Conservation (phyloP, 108 stramenopile genomes). For the Epipyxis sp. region DNA sequence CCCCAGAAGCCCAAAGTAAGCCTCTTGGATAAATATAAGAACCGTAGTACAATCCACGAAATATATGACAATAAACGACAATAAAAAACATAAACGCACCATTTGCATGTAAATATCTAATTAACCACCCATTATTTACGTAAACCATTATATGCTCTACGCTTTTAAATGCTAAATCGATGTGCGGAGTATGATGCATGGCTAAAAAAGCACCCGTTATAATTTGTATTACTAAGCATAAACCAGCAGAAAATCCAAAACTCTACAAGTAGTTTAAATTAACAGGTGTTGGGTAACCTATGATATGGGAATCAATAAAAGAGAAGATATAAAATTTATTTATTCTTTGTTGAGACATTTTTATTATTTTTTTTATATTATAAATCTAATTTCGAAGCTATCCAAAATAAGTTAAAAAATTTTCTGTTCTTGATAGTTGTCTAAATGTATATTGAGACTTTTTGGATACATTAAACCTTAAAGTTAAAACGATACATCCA, state of each 20-base stretch:
- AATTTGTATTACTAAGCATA: constrained; percentile 58
- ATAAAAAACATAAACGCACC: constrained; percentile 44
- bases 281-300: constrained; percentile 59
- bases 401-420: not conserved
- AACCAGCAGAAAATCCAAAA: constrained; percentile 56
- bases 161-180: constrained; percentile 40
- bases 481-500: constrained; percentile 14
- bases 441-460: too few relatives aligned
- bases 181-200: constrained; percentile 44
- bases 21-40: constrained; percentile 40
- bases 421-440: too few relatives aligned
- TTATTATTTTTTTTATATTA: constrained; percentile 1
- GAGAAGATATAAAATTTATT: constrained; percentile 38
- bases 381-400: constrained; percentile 24
- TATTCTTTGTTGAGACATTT: constrained; percentile 18
- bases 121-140: constrained; percentile 44
- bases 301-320: constrained; percentile 45
- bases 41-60: constrained; percentile 43
- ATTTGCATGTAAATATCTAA: constrained; percentile 42
- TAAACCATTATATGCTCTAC: constrained; percentile 43
- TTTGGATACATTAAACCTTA: constrained; percentile 11
- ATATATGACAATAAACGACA: constrained; percentile 40
- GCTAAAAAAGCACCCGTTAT: constrained; percentile 42
- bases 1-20: constrained; percentile 33
- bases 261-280: constrained; percentile 60